Evolutionary conservation across 345 rosid genomes (phyloP).

Genomic region (Eucalyptus victrix): DNA sequence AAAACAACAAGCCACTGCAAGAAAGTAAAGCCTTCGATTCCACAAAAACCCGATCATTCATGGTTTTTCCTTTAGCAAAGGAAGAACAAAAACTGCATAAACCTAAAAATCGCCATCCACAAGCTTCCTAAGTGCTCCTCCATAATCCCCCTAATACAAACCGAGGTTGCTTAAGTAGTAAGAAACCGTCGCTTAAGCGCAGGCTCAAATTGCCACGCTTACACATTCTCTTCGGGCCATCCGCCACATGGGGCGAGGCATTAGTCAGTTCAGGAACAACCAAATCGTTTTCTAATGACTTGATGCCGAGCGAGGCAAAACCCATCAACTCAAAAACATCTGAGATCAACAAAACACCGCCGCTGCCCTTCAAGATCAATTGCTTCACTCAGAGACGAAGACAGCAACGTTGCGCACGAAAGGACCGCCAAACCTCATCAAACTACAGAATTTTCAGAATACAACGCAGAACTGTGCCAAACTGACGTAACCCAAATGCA

Average conservation of each 20-base stretch:
- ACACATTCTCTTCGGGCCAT: neutral
- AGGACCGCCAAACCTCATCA: neutral
- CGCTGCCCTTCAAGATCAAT: neutral
- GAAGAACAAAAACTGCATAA: neutral
- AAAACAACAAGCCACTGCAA: neutral
- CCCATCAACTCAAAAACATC: neutral
- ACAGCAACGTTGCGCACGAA: neutral
- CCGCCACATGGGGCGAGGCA: neutral
- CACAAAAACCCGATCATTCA: neutral
- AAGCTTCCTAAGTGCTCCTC: neutral
- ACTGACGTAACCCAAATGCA: neutral
- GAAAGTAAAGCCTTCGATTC: neutral
- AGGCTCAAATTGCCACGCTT: too few relatives aligned
- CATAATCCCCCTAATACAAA: neutral
- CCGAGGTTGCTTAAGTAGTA: neutral
- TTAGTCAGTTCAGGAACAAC: neutral
- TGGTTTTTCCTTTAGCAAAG: neutral
- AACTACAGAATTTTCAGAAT: neutral
- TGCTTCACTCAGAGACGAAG: neutral
- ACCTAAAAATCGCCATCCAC: neutral
- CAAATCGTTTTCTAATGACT: neutral
- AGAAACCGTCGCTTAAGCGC: neutral
- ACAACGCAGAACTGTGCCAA: neutral
- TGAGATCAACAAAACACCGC: neutral
- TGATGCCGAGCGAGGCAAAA: neutral